Evolutionary conservation across 2,329 filamentous ascomycete species (phyloP).

Genomic region (Fusarium sp.): DNA sequence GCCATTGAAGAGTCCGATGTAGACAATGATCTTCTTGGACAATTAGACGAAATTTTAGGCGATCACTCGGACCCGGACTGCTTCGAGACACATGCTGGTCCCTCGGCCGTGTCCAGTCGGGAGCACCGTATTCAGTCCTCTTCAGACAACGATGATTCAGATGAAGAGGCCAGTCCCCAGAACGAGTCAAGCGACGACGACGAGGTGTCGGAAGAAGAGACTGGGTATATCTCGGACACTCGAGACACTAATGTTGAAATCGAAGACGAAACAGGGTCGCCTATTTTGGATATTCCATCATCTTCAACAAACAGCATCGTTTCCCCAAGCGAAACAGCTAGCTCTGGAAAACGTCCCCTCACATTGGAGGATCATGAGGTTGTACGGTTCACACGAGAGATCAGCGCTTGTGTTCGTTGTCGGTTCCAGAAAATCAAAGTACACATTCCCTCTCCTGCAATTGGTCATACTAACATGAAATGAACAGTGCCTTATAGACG

Average conservation of each 20-base stretch:
- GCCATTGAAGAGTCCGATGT: background rate
- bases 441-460: background rate
- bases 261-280: background rate
- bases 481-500: conserved; percentile 52
- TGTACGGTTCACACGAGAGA: conserved; percentile 1
- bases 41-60: background rate
- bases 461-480: conserved; percentile 2
- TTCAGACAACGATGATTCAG: background rate
- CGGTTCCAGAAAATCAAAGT: conserved; percentile 40
- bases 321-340: background rate
- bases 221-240: background rate
- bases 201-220: conserved; percentile 6
- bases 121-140: background rate
- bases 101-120: background rate
- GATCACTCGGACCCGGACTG: background rate
- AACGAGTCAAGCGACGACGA: background rate
- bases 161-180: background rate
- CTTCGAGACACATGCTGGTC: background rate
- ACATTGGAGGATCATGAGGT: background rate
- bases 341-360: background rate
- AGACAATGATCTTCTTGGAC: background rate
- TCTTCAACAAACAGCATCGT: background rate
- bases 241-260: background rate
- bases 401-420: conserved; percentile 34
- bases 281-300: background rate